Evolutionary conservation across 2,329 filamentous ascomycete genomes (phyloP), one percentile per base, ranked within the genome.

Genomic region (Talaromyces funiculosus): DNA sequence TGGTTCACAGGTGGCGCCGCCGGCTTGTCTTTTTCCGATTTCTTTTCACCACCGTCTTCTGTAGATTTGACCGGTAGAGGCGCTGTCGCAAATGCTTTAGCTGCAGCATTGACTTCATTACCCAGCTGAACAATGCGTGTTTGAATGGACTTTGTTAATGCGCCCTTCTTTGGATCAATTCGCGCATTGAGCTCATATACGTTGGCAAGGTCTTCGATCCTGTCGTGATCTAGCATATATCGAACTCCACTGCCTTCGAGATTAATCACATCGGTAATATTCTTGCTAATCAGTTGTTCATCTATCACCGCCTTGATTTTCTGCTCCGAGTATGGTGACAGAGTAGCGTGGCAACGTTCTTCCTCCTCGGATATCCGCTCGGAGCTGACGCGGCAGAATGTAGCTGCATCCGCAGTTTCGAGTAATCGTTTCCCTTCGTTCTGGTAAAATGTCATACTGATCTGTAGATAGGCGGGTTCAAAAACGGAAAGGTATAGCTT

Each of bases 221-320:
- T 86, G 73, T 97, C 89, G 67, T 96, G 92, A 73, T 96, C 90
- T 54, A 97, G 86, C 93, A 99, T 97, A 70, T 86, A 86, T 64
- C 84, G 86, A 43, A 97, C 82, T 0, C 94, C 94, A 63, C 88
- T 96, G 5, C 84, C 84, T 67, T 97, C 91, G 75, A 97, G 86
- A 53, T 87, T 85, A 62, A 97, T 82, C 58, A 99, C 88, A 16
- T 95, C 91, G 22, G 84, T 80, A 61, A 97, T 84, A 66, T 94
- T 90, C 47, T 85, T 83, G 43, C 81, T 80, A 53, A 99, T 92
- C 57, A 99, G 78, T 71, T 93, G 86, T 37, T 88, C 78, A 64
- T 97, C 92, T 1, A 99, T 84, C 0, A 97, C 88, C 4, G 80
- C 77, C 22, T 86, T 83, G 22, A 96, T 90, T 69, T 90, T 93